Conservation (phyloP, 495 filamentous ascomycete genomes). For the Friedmanniomyces simplex region DNA sequence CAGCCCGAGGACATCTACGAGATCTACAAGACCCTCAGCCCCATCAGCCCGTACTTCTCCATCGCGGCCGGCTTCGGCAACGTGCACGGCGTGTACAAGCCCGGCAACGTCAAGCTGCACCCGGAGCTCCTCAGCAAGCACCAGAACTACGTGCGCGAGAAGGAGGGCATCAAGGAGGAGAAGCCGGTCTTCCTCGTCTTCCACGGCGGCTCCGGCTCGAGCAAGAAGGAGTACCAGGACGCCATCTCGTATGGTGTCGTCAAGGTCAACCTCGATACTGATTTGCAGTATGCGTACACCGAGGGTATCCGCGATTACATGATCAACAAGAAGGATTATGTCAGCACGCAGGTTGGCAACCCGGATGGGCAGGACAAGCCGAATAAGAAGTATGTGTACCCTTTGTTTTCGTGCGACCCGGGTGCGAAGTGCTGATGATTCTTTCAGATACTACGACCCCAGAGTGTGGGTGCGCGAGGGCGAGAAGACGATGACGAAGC, state of each 20-base stretch:
- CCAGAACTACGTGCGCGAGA: slow-evolving; percentile 77
- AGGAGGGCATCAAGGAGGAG: slow-evolving; percentile 52
- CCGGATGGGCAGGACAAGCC: slow-evolving; percentile 92
- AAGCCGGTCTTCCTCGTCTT: slow-evolving; percentile 99
- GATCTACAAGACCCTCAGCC: slow-evolving; percentile 30
- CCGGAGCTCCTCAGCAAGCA: slow-evolving; percentile 91
- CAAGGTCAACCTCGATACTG: slow-evolving; percentile 96
- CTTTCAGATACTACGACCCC: slow-evolving; percentile 79
- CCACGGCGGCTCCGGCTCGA: slow-evolving; percentile 89
- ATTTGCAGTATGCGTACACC: slow-evolving; percentile 79
- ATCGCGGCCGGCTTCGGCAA: slow-evolving; percentile 98
- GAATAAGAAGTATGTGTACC: slow-evolving; percentile 55
- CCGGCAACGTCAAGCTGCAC: slow-evolving; percentile 91
- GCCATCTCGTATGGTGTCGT: slow-evolving; percentile 90
- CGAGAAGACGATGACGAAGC: slow-evolving; percentile 88
- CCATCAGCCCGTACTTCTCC: slow-evolving; percentile 88
- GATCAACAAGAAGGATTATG: slow-evolving; percentile 87
- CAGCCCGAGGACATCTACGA: slow-evolving; percentile 51
- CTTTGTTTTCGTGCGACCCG: background rate
- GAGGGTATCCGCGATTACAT: slow-evolving; percentile 88
- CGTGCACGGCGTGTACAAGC: slow-evolving; percentile 98
- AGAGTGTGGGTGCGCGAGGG: slow-evolving; percentile 81
- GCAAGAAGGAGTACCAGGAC: slow-evolving; percentile 75
- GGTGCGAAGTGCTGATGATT: background rate
- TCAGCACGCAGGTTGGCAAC: slow-evolving; percentile 78